Conservation (phyloP, 345 rosid genomes). For the Citrus inodora region DNA sequence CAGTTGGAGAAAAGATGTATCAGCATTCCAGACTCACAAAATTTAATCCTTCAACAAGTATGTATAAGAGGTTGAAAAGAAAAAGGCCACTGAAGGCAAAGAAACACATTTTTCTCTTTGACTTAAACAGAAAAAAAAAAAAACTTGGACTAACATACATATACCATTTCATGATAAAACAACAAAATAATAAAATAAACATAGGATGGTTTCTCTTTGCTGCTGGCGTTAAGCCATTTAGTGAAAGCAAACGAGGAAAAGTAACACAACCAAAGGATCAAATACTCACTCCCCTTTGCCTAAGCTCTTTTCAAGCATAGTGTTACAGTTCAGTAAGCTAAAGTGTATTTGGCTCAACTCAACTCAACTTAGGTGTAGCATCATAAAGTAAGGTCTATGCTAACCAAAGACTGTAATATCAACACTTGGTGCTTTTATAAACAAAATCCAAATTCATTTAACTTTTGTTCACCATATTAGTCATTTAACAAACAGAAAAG, state of each 20-base stretch:
- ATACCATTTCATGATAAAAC: neutral
- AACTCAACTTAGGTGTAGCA: neutral
- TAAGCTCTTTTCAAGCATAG: neutral
- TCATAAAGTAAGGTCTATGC: neutral
- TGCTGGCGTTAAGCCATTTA: neutral
- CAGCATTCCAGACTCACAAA: neutral
- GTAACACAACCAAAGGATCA: too few species aligned
- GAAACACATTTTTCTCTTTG: neutral
- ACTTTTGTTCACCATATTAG: neutral
- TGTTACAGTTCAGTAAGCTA: neutral
- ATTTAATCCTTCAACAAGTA: neutral
- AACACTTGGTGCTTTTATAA: neutral
- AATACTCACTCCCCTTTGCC: too few species aligned
- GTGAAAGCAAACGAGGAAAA: neutral
- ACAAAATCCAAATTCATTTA: neutral
- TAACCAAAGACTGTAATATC: neutral
- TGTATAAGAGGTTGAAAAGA: neutral
- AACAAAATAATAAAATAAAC: neutral
- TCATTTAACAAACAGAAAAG: neutral
- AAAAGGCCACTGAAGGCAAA: neutral
- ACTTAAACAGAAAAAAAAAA: too few species aligned
- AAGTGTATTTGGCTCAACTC: neutral
- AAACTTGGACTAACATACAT: neutral
- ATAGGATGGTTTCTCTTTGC: neutral
- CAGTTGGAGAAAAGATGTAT: neutral